Conservation (phyloP, 306 rosid genomes). For the Carpinus fangiana region DNA sequence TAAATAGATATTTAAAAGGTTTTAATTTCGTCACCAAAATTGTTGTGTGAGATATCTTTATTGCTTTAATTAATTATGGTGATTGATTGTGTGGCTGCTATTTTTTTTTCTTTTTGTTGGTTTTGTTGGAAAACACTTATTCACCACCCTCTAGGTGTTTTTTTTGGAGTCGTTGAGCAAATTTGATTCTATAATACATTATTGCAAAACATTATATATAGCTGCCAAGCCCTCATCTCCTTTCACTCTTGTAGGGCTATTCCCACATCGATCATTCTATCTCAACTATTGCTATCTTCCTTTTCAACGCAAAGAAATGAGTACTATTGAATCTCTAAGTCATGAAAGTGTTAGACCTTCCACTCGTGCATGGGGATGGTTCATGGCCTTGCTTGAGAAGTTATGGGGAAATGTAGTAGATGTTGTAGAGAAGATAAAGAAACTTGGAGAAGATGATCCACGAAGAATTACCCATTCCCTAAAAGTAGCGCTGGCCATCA, state of each 20-base stretch:
- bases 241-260: neutral
- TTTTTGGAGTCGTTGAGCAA: too few species aligned
- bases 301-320: neutral
- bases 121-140: too few species aligned
- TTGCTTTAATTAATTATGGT: too few species aligned
- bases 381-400: neutral
- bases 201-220: too few species aligned
- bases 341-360: neutral
- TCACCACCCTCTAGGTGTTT: too few species aligned
- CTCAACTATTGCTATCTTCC: neutral
- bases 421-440: constrained; percentile 13
- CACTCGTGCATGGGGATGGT: neutral
- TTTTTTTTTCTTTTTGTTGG: too few species aligned
- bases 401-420: neutral
- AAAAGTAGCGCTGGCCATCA: constrained; percentile 32
- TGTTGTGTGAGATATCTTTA: too few species aligned
- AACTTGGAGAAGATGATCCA: constrained; percentile 32
- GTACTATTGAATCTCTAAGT: neutral
- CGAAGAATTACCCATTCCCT: constrained; percentile 30
- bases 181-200: too few species aligned
- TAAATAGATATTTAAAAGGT: too few species aligned
- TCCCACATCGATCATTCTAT: neutral
- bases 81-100: too few species aligned
- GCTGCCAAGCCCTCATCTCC: too few species aligned
- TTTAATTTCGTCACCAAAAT: too few species aligned